Percentiles rank a stretch among this genome's conserved stretches.
These are phyloP conservation scores for Plasmopara muralis DNA, from an alignment of 352 stramenopile species.

Conservation along the genomic window DNA sequence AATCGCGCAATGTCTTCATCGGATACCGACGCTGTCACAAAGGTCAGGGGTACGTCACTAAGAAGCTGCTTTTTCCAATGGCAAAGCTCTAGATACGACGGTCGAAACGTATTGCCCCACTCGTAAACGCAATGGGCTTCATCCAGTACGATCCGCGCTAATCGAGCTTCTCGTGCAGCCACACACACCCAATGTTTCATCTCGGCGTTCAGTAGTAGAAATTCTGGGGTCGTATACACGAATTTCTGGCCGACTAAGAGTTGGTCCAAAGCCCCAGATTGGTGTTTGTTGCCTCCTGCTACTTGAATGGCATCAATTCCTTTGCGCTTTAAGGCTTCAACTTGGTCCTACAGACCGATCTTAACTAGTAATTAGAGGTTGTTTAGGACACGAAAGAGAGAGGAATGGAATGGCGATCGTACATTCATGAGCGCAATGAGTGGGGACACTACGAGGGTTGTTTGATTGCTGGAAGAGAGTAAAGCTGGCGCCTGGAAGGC, in stretches of 20 bases:
- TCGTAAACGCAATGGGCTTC: slow-evolving; percentile 77
- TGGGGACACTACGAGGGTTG: slow-evolving; percentile 67
- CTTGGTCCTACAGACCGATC: slow-evolving; percentile 48
- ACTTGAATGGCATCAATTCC: slow-evolving; percentile 47
- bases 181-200: slow-evolving; percentile 41
- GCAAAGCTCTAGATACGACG: slow-evolving; percentile 58
- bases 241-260: slow-evolving; percentile 40
- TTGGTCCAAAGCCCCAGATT: slow-evolving; percentile 22
- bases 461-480: slow-evolving; percentile 22
- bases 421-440: slow-evolving; percentile 75
- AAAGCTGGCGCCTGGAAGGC: slow-evolving; percentile 72
- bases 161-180: slow-evolving; percentile 13
- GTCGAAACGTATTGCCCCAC: slow-evolving; percentile 73
- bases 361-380: not conserved
- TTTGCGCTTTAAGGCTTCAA: slow-evolving; percentile 49
- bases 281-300: slow-evolving; percentile 27
- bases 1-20: slow-evolving; percentile 54
- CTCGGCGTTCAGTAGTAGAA: slow-evolving; percentile 55
- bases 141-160: slow-evolving; percentile 64
- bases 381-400: not conserved
- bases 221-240: slow-evolving; percentile 80
- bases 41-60: slow-evolving; percentile 47
- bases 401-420: slow-evolving; percentile 6
- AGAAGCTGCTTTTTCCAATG: slow-evolving; percentile 46
- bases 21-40: slow-evolving; percentile 65